Base-by-base conservation (phyloP, 257 asterid species). In the Primulina tabacum region DNA sequence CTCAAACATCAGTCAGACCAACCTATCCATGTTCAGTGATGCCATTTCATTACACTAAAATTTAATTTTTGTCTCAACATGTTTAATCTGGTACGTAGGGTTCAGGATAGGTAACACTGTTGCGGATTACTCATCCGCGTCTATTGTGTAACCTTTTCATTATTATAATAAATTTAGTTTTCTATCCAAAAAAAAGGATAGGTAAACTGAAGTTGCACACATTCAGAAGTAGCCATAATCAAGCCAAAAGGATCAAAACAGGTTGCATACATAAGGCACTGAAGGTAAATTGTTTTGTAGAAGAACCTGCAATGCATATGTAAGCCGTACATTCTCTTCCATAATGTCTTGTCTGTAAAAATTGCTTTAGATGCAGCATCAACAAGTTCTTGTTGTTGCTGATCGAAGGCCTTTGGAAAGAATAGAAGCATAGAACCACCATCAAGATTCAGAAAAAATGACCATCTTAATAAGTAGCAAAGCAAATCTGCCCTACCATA, bases 351-450 rank as follows among this genome's bases (percentile, higher is more conserved):
- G 99, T 79, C 97, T 86, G 76, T 94, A 94, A 64, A 91, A 70
- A 89, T 86, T 69, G 99, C 97, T 86, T 89, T 94, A 71, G 99
- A 91, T 62, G 97, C 97, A 81, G 99, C 97, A 85, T 85, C 92
- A 80, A 89, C 92, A 75, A 94, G 97, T 85, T 94, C 99, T 78
- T 91, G 96, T 60, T 94, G 97, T 83, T 94, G 99, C 81, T 91
- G 97, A 82, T 94, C 97, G 76, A 94, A 94, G 79, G 96, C 97
- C 98, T 92, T 72, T 3, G 70, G 65, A 70, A 43, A 71, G 71
- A 61, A 70, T 62, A 71, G 64, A 65, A 50, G 73, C 60, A 70
- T 67, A 38, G 62, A 56, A 60, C 30, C 34, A 60, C 17, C 64
- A 74, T 72, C 67, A 75, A 66, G 34, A 66, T 80, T 66, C 65